These are phyloP conservation scores for Claviceps digitariae DNA, from an alignment of 2,329 filamentous ascomycete genomes.

Conservation along the genomic window DNA sequence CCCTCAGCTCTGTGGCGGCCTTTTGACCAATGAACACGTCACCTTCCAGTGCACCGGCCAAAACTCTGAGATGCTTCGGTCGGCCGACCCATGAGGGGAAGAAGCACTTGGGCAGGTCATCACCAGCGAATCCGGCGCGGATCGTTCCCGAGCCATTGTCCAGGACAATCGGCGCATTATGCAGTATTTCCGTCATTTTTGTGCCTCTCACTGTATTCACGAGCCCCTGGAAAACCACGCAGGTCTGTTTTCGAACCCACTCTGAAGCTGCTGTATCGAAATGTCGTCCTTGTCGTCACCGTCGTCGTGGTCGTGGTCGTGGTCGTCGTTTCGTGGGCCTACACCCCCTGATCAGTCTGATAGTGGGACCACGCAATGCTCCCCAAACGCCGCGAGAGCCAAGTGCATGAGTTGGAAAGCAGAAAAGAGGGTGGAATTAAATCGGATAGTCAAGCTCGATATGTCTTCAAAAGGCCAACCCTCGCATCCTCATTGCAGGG, in stretches of 20 bases:
- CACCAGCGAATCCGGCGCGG: conserved; percentile 88
- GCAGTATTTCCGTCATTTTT: conserved; percentile 51
- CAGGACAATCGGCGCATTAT: conserved; percentile 96
- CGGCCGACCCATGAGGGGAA: conserved; percentile 96
- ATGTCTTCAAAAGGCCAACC: not conserved
- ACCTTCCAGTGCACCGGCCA: conserved; percentile 92
- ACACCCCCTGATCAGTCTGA: conserved; percentile 1
- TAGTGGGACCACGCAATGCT: not conserved
- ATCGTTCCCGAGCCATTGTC: conserved; percentile 99
- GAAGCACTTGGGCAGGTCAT: conserved; percentile 90
- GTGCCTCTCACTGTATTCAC: not conserved
- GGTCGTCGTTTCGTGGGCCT: not conserved
- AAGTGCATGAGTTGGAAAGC: not conserved
- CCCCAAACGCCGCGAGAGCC: not conserved
- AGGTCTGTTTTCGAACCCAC: not conserved
- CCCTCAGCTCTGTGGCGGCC: conserved; percentile 75
- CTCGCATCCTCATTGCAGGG: too few relatives aligned
- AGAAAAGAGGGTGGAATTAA: not conserved
- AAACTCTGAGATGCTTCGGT: conserved; percentile 85
- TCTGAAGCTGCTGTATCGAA: not conserved
- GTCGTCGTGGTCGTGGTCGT: not conserved
- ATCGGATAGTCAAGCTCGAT: not conserved
- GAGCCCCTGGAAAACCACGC: not conserved
- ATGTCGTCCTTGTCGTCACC: not conserved
- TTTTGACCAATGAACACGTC: conserved; percentile 94